These are phyloP conservation scores for Neurospora hispaniola DNA, from an alignment of 495 filamentous ascomycete species.

Conservation along the genomic window DNA sequence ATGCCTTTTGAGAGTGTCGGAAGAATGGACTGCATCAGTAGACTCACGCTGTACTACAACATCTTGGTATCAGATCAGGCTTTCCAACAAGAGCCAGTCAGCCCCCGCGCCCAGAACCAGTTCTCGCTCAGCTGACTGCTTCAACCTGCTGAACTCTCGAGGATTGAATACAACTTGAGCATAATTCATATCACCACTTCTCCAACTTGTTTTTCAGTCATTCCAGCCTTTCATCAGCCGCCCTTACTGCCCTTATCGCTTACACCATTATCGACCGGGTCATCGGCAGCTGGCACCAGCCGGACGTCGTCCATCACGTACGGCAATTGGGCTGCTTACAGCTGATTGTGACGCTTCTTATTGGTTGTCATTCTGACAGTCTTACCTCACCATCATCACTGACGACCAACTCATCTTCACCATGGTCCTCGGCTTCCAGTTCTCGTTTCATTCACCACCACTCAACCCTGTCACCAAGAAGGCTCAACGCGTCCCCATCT, in stretches of 20 bases:
- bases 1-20: neutral
- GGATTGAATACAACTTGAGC: neutral
- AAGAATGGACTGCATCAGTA: neutral
- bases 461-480: slow-evolving; percentile 76
- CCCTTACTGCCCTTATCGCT: neutral
- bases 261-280: neutral
- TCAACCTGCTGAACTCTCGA: no score
- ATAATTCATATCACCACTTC: neutral
- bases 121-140: neutral
- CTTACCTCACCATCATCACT: neutral
- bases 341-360: neutral
- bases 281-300: neutral
- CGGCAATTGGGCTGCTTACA: neutral
- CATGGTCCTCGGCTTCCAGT: slow-evolving; percentile 37
- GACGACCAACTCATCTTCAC: neutral
- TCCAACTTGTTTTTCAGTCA: neutral
- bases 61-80: neutral
- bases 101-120: neutral
- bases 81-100: neutral
- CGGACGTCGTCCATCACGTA: neutral
- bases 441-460: slow-evolving; percentile 40
- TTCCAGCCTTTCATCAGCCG: neutral
- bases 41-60: neutral
- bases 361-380: neutral
- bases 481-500: slow-evolving; percentile 65